phyloP scores from a whole-genome alignment of 192 early-diverging fungal genomes.

The Backusella psychrophila region DNA sequence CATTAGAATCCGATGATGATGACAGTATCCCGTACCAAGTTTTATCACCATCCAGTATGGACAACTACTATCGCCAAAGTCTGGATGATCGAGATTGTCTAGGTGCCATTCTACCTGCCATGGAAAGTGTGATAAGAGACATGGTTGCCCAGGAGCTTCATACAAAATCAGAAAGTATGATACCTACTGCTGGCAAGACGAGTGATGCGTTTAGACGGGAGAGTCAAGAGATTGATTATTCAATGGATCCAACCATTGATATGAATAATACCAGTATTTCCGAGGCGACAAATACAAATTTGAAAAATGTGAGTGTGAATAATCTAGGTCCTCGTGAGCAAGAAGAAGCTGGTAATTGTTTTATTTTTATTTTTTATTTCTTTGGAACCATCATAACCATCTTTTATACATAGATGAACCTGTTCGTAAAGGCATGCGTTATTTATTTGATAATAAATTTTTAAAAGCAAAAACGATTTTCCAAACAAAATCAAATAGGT shows the following conservation, averaged over 20 bases:
- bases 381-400: neutral
- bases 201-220: neutral
- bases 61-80: neutral
- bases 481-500: conserved; percentile 41
- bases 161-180: neutral
- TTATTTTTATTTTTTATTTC: neutral
- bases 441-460: conserved; percentile 54
- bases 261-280: neutral
- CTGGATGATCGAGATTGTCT: neutral
- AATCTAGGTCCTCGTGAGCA: conserved; percentile 31
- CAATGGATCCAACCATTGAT: conserved; percentile 18
- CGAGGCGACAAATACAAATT: neutral
- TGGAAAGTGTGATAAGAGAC: conserved; percentile 4
- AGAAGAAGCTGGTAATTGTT: conserved; percentile 31
- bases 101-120: conserved; percentile 5
- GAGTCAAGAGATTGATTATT: neutral
- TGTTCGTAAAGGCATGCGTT: conserved; percentile 27
- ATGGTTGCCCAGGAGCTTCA: neutral
- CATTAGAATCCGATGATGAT: neutral
- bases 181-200: neutral
- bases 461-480: conserved; percentile 48
- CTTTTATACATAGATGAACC: conserved; percentile 16
- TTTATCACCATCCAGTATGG: neutral
- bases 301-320: conserved; percentile 26
- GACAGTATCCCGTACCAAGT: neutral